Percentiles rank a stretch among this genome's conserved stretches.
These are phyloP conservation scores for Pseudogymnoascus sp. DNA, from an alignment of 2,329 filamentous ascomycete genomes.

Conservation along the genomic window DNA sequence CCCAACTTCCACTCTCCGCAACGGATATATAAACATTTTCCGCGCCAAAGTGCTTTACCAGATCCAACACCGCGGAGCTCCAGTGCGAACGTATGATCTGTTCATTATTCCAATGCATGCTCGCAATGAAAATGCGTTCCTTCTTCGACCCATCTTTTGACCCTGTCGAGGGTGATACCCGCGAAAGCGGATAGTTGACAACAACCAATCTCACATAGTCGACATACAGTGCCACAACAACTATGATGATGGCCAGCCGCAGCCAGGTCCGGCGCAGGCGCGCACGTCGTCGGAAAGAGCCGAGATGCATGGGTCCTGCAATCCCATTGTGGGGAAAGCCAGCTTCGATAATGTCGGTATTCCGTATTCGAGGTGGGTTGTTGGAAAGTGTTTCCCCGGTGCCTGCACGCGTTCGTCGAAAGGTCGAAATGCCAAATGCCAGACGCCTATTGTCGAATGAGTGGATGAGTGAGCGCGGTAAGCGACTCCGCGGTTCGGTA, in stretches of 20 bases:
- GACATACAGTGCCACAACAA: conserved; percentile 11
- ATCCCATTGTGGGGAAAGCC: conserved; percentile 4
- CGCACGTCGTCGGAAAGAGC: conserved; percentile 12
- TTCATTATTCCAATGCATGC: conserved; percentile 61
- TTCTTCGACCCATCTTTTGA: conserved; percentile 1
- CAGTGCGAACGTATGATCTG: conserved; percentile 51
- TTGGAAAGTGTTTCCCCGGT: background rate
- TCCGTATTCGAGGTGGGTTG: background rate
- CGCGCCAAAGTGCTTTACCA: conserved; percentile 48
- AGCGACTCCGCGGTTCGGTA: background rate
- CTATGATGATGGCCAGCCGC: conserved; percentile 11
- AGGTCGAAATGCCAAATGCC: background rate
- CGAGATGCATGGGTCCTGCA: conserved; percentile 11
- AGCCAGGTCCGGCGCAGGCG: conserved; percentile 12
- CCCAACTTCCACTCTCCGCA: conserved; percentile 60
- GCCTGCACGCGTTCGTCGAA: conserved; percentile 5
- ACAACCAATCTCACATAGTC: conserved; percentile 11
- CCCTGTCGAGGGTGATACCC: conserved; percentile 7
- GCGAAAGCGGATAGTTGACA: background rate
- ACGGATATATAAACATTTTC: conserved; percentile 61
- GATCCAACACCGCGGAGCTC: conserved; percentile 49
- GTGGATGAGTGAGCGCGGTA: background rate
- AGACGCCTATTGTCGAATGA: conserved; percentile 1
- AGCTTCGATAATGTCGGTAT: conserved; percentile 6
- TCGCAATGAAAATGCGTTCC: conserved; percentile 54